A percentile compares a stretch with the other conserved stretches of the same genome.
Evolutionary conservation across 352 stramenopile genomes (phyloP).

Genomic region (Pythium dissotocum): DNA sequence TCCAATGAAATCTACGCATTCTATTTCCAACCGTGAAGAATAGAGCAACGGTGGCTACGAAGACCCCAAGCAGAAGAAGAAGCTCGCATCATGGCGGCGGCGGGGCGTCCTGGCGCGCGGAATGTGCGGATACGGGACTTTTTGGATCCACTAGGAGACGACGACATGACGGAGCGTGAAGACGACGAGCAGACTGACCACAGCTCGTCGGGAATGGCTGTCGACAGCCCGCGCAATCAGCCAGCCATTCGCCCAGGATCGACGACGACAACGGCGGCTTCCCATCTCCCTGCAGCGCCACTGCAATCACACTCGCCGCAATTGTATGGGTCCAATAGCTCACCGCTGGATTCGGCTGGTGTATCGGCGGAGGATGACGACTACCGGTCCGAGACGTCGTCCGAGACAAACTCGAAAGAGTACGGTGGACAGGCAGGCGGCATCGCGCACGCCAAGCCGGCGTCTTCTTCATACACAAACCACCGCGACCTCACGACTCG

Average conservation of each 20-base stretch:
- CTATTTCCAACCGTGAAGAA: slow-evolving; percentile 7
- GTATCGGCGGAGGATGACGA: slow-evolving; percentile 77
- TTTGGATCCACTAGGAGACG: slow-evolving; percentile 16
- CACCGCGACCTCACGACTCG: slow-evolving; percentile 60
- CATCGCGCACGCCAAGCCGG: slow-evolving; percentile 31
- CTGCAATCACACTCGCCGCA: slow-evolving; percentile 19
- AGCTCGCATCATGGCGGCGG: not conserved
- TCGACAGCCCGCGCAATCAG: slow-evolving; percentile 23
- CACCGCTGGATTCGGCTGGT: slow-evolving; percentile 51
- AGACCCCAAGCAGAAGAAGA: not conserved
- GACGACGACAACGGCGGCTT: not conserved
- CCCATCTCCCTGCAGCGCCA: not conserved
- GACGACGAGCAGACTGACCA: slow-evolving; percentile 33
- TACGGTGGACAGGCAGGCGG: slow-evolving; percentile 8
- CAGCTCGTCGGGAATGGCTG: slow-evolving; percentile 20
- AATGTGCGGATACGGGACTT: slow-evolving; percentile 18
- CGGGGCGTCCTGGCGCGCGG: not conserved
- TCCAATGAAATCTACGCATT: slow-evolving; percentile 17
- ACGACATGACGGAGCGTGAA: slow-evolving; percentile 32
- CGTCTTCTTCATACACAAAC: slow-evolving; percentile 56
- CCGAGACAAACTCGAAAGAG: slow-evolving; percentile 48
- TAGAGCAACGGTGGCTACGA: not conserved
- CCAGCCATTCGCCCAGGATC: not conserved
- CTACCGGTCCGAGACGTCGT: slow-evolving; percentile 70
- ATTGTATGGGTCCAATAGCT: slow-evolving; percentile 29